phyloP scores from a whole-genome alignment of 2,329 filamentous ascomycete genomes.

The Pestalotiopsis sp. region DNA sequence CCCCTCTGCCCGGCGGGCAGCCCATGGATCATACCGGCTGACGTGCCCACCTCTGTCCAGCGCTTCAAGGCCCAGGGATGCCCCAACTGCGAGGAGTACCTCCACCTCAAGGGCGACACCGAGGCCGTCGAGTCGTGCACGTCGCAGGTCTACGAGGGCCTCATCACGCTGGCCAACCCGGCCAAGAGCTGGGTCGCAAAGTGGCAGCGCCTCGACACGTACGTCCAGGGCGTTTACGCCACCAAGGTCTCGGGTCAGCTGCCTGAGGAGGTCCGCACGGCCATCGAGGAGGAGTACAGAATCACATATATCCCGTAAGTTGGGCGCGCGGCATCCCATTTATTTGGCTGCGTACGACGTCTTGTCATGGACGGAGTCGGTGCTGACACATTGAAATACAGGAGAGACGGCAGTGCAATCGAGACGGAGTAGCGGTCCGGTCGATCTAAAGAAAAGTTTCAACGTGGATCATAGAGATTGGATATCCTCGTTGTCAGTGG shows the following conservation, averaged over 20 bases:
- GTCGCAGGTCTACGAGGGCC: conserved; percentile 91
- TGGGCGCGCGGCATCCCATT: conserved; percentile 41
- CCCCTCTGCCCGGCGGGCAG: neutral
- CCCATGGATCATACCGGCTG: neutral
- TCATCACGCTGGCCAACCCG: conserved; percentile 86
- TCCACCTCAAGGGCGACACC: conserved; percentile 76
- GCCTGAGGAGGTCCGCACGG: conserved; percentile 65
- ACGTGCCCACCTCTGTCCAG: conserved; percentile 43
- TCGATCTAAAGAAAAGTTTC: neutral
- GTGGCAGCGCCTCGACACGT: conserved; percentile 90
- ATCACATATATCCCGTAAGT: conserved; percentile 69
- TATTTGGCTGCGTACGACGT: conserved; percentile 37
- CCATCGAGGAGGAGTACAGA: conserved; percentile 65
- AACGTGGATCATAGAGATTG: neutral
- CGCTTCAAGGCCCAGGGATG: conserved; percentile 88
- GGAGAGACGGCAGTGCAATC: conserved; percentile 26
- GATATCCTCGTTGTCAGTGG: neutral
- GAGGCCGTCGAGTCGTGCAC: conserved; percentile 93
- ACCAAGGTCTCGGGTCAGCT: conserved; percentile 88
- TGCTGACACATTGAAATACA: conserved; percentile 6
- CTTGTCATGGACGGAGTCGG: neutral
- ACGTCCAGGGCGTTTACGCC: conserved; percentile 88
- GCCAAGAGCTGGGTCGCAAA: conserved; percentile 89
- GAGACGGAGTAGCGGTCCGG: conserved; percentile 21
- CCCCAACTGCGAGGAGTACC: conserved; percentile 94